phyloP scores from a whole-genome alignment of 495 filamentous ascomycete species.

The Pyronema domesticum region DNA sequence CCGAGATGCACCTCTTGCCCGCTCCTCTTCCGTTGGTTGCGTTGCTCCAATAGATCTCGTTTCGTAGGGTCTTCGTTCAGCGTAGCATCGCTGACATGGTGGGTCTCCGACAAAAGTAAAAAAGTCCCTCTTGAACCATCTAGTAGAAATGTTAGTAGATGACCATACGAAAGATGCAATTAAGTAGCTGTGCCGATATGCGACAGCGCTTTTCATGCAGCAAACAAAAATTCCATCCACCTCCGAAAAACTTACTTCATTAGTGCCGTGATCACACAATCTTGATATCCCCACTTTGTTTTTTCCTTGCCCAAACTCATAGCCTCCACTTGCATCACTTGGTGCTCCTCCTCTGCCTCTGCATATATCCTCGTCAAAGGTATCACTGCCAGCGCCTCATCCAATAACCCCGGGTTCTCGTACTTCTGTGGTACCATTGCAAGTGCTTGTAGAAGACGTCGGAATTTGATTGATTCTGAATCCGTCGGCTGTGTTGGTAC shows the following conservation, averaged over 20 bases:
- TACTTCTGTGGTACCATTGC: slow-evolving; percentile 78
- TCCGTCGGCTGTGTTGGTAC: slow-evolving; percentile 63
- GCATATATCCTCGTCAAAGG: slow-evolving; percentile 84
- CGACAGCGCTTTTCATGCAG: no score
- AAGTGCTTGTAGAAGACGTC: slow-evolving; percentile 60
- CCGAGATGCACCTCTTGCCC: slow-evolving; percentile 62
- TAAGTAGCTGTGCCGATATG: not conserved
- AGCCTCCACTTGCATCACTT: slow-evolving; percentile 71
- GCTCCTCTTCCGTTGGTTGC: slow-evolving; percentile 71
- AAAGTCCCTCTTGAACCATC: slow-evolving; percentile 91
- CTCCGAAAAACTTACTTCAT: slow-evolving; percentile 43
- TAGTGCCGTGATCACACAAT: slow-evolving; percentile 84
- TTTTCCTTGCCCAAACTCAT: slow-evolving; percentile 62
- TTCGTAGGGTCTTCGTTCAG: slow-evolving; percentile 30
- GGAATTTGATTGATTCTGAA: slow-evolving; percentile 57
- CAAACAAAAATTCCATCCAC: slow-evolving; percentile 14
- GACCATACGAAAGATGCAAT: slow-evolving; percentile 2
- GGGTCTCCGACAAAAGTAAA: slow-evolving; percentile 97
- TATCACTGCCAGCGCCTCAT: slow-evolving; percentile 73
- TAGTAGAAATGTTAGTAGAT: slow-evolving; percentile 23
- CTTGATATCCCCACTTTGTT: slow-evolving; percentile 94
- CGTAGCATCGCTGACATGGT: slow-evolving; percentile 57
- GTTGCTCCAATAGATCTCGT: slow-evolving; percentile 68
- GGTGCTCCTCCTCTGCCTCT: slow-evolving; percentile 82
- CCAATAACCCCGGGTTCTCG: slow-evolving; percentile 88